Base-by-base conservation (phyloP, 1,284 basidiomycete species). In the Cutaneotrichosporon cavernicola region DNA sequence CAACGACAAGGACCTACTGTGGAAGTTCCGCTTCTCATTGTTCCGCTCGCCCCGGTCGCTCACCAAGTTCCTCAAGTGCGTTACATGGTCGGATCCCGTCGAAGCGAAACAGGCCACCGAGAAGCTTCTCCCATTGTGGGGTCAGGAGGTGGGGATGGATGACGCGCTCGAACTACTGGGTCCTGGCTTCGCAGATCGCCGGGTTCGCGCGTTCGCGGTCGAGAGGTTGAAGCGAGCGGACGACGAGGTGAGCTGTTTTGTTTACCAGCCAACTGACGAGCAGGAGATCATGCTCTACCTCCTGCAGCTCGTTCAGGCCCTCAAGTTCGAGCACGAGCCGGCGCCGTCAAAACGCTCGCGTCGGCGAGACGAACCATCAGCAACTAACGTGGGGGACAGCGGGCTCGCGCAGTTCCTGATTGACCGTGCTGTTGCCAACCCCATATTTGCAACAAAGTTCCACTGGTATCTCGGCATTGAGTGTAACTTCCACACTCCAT, bases 391-490 rank as follows among this genome's bases (percentile, higher is more conserved):
- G 63, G 89, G 91, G 51, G 90, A 92, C 69, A 91, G 89, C 73
- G 90, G 90, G 1, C 83, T 97, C 1, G 89, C 92, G 0, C 92
- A 95, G 72, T 97, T 98, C 75, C 84, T 99, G 58, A 92, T 98
- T 60, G 82, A 86, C 5, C 86, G 95, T 21, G 92, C 91, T 18
- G 90, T 93, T 13, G 83, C 85, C 60, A 96, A 97, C 73, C 84
- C 85, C 1, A 85, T 93, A 0, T 83, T 99, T 1, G 96, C 94
- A 0, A 98, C 97, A 73, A 86, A 91, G 32, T 84, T 99, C 65
- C 90, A 97, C 76, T 99, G 97, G 97, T 99, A 99, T 73, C 86
- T 99, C 61, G 92, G 92, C 85, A 96, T 99, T 4, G 97, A 99
- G 79, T 89, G 90, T 53, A 81, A 88, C 31, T 86, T 86, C 9